Conservation (phyloP, 2,329 filamentous ascomycete species). For the Fusarium sp. region DNA sequence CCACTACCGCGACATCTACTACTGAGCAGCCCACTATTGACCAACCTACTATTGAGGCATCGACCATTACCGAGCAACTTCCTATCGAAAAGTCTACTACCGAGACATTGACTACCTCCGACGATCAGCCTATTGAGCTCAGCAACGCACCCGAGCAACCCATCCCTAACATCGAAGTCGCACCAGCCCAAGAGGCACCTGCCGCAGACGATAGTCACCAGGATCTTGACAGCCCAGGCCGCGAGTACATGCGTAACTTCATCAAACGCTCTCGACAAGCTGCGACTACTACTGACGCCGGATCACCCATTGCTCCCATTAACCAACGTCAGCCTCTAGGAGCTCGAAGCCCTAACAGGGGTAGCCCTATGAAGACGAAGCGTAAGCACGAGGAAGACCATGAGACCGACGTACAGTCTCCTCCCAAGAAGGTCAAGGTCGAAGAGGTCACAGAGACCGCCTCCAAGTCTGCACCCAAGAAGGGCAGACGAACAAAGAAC, state of each 20-base stretch:
- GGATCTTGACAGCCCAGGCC: slow-evolving; percentile 53
- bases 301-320: slow-evolving; percentile 50
- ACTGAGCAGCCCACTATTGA: too few species aligned
- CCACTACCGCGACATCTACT: background rate
- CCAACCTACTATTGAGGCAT: too few species aligned
- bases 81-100: too few species aligned
- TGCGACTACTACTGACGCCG: slow-evolving; percentile 47
- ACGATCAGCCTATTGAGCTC: background rate
- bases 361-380: slow-evolving; percentile 52
- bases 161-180: background rate
- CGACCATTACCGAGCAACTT: too few species aligned
- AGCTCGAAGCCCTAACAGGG: slow-evolving; percentile 54
- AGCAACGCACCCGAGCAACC: background rate
- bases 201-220: slow-evolving; percentile 12
- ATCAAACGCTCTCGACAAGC: slow-evolving; percentile 53
- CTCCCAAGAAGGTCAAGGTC: slow-evolving; percentile 37
- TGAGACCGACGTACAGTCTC: slow-evolving; percentile 34
- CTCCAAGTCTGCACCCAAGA: slow-evolving; percentile 40
- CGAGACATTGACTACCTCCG: too few species aligned
- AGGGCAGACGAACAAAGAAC: slow-evolving; percentile 40
- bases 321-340: slow-evolving; percentile 51
- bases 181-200: slow-evolving; percentile 21
- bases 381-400: slow-evolving; percentile 50
- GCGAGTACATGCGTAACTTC: slow-evolving; percentile 54
- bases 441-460: background rate